Percentiles rank a stretch among this genome's conserved stretches.
Conservation (phyloP, 345 rosid species). For the Ceriops decandra region DNA sequence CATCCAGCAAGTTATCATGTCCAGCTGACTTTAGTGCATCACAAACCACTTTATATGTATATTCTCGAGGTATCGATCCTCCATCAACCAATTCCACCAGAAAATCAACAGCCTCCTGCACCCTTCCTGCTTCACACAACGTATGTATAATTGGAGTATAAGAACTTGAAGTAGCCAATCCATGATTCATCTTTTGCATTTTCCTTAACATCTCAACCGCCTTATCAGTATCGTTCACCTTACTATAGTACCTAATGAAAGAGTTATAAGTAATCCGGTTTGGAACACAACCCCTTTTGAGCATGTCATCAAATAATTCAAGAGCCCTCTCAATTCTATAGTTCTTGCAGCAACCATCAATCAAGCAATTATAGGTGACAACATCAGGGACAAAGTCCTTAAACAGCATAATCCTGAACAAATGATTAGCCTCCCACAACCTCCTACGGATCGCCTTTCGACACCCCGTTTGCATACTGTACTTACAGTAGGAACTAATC, state of each 20-base stretch:
- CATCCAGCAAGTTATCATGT: constrained; percentile 31
- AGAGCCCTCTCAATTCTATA: constrained; percentile 64
- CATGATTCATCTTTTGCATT: constrained; percentile 68
- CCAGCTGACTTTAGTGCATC: constrained; percentile 46
- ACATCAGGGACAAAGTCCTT: constrained; percentile 81
- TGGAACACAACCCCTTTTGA: constrained; percentile 58
- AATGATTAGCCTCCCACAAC: constrained; percentile 79
- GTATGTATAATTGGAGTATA: constrained; percentile 79
- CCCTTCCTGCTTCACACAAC: constrained; percentile 63
- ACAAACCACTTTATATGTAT: constrained; percentile 65
- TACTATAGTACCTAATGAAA: constrained; percentile 69
- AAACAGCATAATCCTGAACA: constrained; percentile 78
- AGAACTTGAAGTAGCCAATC: constrained; percentile 58
- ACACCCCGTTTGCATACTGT: constrained; percentile 76
- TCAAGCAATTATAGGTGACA: constrained; percentile 80
- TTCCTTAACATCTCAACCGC: constrained; percentile 69
- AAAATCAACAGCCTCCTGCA: constrained; percentile 53
- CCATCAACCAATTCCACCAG: constrained; percentile 64
- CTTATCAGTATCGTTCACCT: constrained; percentile 68
- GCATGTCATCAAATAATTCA: constrained; percentile 78
- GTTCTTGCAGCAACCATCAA: constrained; percentile 83
- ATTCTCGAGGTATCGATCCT: constrained; percentile 75
- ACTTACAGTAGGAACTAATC: constrained; percentile 71
- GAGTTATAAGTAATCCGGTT: constrained; percentile 74
- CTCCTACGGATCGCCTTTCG: constrained; percentile 76